phyloP scores from a whole-genome alignment of 2,329 filamentous ascomycete genomes.

The Aspergillus calidoustus region DNA sequence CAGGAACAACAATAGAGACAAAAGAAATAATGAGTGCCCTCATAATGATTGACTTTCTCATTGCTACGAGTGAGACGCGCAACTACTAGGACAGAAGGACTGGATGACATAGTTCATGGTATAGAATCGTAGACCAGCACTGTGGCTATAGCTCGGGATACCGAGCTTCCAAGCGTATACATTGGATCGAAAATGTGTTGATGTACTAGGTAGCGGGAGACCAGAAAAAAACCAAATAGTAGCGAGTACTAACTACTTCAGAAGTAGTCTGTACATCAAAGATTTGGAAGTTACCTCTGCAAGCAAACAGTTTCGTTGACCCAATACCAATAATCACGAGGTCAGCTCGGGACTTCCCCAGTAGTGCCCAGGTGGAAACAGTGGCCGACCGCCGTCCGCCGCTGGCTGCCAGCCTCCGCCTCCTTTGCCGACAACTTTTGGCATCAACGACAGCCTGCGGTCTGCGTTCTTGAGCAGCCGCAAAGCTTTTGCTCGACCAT shows the following conservation, averaged over 20 bases:
- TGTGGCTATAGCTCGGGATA: not conserved
- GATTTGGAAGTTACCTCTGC: too few species aligned
- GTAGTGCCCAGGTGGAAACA: not conserved
- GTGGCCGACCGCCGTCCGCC: conserved; percentile 4
- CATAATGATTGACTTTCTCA: too few species aligned
- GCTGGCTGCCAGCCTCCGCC: conserved; percentile 11
- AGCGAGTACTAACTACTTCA: too few species aligned
- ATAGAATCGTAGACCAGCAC: too few species aligned
- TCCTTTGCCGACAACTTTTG: conserved; percentile 16
- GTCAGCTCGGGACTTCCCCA: not conserved
- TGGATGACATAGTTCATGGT: too few species aligned
- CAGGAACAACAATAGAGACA: too few species aligned
- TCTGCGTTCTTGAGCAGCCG: conserved; percentile 27
- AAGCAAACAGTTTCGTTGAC: too few species aligned
- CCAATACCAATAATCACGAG: not conserved
- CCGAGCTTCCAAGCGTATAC: not conserved
- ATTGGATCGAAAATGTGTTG: not conserved
- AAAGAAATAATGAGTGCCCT: too few species aligned
- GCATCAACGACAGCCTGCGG: conserved; percentile 27
- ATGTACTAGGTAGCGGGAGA: not conserved
- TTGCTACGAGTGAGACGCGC: too few species aligned
- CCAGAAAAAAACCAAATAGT: not conserved
- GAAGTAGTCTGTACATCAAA: too few species aligned
- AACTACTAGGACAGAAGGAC: too few species aligned
- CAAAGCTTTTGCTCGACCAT: conserved; percentile 48